phyloP scores from a whole-genome alignment of 179 eudicot genomes.

The Gypsophila paniculata region DNA sequence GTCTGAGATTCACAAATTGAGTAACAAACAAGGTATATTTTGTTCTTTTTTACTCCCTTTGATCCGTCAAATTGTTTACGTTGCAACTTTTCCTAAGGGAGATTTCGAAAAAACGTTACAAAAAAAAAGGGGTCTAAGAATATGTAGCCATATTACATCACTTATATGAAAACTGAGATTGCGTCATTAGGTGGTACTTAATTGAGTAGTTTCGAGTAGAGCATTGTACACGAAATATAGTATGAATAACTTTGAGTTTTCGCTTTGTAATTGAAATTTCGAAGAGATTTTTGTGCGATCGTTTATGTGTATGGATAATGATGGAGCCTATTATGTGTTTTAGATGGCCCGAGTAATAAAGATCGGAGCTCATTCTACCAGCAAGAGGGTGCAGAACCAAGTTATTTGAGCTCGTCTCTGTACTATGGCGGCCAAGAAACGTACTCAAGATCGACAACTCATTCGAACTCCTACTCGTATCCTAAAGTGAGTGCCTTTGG shows the following conservation, averaged over 20 bases:
- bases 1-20: slow-evolving; percentile 32
- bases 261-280: too few relatives aligned
- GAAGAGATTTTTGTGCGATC: too few relatives aligned
- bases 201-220: background rate
- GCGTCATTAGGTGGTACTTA: background rate
- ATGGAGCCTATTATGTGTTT: too few relatives aligned
- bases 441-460: slow-evolving; percentile 33
- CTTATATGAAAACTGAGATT: background rate
- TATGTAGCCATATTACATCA: too few relatives aligned
- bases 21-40: slow-evolving; percentile 29
- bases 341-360: slow-evolving; percentile 21
- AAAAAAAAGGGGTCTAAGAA: too few relatives aligned
- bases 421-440: slow-evolving; percentile 67
- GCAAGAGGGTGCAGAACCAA: slow-evolving; percentile 42
- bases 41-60: too few relatives aligned
- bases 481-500: slow-evolving; percentile 35
- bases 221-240: background rate
- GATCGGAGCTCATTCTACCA: slow-evolving; percentile 36
- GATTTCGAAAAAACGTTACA: too few relatives aligned
- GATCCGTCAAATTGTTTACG: too few relatives aligned
- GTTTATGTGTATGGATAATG: too few relatives aligned
- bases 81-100: too few relatives aligned
- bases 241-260: background rate
- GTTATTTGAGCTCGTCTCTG: slow-evolving; percentile 57
- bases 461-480: slow-evolving; percentile 26